A percentile compares a stretch with the other conserved stretches of the same genome.
phyloP scores from a whole-genome alignment of 2,329 filamentous ascomycete species.

The Exophiala lecanii-corni region DNA sequence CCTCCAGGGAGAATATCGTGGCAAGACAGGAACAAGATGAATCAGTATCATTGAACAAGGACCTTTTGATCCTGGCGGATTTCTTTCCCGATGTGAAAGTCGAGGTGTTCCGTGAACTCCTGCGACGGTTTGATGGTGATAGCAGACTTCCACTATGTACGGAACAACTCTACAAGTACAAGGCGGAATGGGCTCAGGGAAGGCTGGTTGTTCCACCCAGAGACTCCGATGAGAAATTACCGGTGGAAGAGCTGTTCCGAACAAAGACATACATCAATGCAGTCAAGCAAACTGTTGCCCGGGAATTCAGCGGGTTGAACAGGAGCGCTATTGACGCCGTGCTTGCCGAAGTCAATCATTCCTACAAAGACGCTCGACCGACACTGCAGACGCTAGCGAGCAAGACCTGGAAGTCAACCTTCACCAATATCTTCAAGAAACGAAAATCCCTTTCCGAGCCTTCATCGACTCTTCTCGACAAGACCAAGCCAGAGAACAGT shows the following conservation, averaged over 20 bases:
- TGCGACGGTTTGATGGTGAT: slow-evolving; percentile 43
- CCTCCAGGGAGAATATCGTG: slow-evolving; percentile 19
- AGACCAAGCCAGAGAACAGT: slow-evolving; percentile 25
- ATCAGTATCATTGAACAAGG: slow-evolving; percentile 38
- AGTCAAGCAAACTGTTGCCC: slow-evolving; percentile 35
- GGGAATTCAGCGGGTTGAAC: slow-evolving; percentile 42
- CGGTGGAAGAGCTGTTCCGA: slow-evolving; percentile 41
- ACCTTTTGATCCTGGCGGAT: slow-evolving; percentile 37
- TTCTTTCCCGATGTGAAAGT: slow-evolving; percentile 45
- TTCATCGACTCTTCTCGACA: slow-evolving; percentile 38
- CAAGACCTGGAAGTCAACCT: slow-evolving; percentile 41
- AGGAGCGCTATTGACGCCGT: slow-evolving; percentile 44
- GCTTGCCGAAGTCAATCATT: slow-evolving; percentile 45
- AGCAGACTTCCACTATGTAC: slow-evolving; percentile 45
- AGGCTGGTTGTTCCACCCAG: slow-evolving; percentile 39
- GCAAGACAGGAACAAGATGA: slow-evolving; percentile 30
- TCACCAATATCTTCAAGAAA: slow-evolving; percentile 40
- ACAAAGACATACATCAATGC: slow-evolving; percentile 40
- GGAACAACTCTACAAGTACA: slow-evolving; percentile 44
- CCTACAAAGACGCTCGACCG: slow-evolving; percentile 41
- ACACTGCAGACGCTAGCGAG: slow-evolving; percentile 39
- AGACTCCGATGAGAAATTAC: slow-evolving; percentile 29
- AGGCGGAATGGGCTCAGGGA: slow-evolving; percentile 44
- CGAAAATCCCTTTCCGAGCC: slow-evolving; percentile 38
- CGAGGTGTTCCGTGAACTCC: slow-evolving; percentile 45